Percentiles rank a stretch among this genome's conserved stretches.
These are phyloP conservation scores for Fusarium falciforme DNA, from an alignment of 2,329 filamentous ascomycete species.

Conservation along the genomic window DNA sequence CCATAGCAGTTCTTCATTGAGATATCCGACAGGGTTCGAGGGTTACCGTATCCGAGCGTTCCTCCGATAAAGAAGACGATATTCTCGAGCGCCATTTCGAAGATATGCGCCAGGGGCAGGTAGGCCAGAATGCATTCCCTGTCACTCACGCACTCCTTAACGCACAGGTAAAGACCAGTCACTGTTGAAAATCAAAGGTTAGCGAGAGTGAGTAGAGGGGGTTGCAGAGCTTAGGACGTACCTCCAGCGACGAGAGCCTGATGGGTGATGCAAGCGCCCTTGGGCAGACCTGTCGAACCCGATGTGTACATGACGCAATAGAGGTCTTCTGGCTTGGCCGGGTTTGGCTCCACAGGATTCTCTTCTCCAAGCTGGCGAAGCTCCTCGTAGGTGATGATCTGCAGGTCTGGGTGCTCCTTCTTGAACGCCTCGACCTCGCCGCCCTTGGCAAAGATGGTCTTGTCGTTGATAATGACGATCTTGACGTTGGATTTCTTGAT, in stretches of 20 bases:
- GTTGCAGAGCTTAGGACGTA: constrained; percentile 52
- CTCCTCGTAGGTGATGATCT: constrained; percentile 65
- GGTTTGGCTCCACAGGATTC: constrained; percentile 76
- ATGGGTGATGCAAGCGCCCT: constrained; percentile 88
- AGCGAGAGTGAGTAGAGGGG: constrained; percentile 18
- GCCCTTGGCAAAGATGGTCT: constrained; percentile 62
- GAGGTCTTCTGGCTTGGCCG: constrained; percentile 79
- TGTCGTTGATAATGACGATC: constrained; percentile 72
- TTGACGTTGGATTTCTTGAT: constrained; percentile 68
- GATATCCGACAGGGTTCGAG: constrained; percentile 85
- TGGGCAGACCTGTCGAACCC: constrained; percentile 88
- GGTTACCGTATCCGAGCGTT: constrained; percentile 92
- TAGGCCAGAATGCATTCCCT: constrained; percentile 88
- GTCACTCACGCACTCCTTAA: constrained; percentile 81
- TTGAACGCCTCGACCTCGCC: constrained; percentile 67
- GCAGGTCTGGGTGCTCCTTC: constrained; percentile 65
- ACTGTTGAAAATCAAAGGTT: constrained; percentile 55
- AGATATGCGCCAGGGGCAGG: constrained; percentile 92
- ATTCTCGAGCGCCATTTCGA: constrained; percentile 97
- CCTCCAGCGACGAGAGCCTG: constrained; percentile 79
- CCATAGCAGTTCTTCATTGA: constrained; percentile 91
- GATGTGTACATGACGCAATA: constrained; percentile 92
- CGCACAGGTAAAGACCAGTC: constrained; percentile 81
- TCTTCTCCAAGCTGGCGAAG: constrained; percentile 70
- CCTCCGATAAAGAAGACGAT: constrained; percentile 89